These are phyloP conservation scores for Fusarium palustre DNA, from an alignment of 2,329 filamentous ascomycete genomes.

Conservation along the genomic window DNA sequence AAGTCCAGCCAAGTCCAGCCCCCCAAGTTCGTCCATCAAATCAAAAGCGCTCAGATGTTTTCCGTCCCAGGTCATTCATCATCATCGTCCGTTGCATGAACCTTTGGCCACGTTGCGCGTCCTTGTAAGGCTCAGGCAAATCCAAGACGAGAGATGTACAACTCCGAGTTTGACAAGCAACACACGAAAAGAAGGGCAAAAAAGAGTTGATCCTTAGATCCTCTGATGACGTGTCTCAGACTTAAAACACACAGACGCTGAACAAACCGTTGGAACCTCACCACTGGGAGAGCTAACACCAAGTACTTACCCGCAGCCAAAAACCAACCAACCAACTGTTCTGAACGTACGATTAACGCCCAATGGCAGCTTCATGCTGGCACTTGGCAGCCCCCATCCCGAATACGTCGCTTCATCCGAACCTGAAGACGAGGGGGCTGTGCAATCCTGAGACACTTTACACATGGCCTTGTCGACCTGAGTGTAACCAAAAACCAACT, in stretches of 20 bases:
- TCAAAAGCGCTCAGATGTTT: background rate
- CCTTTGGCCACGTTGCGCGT: constrained; percentile 1
- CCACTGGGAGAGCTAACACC: constrained; percentile 5
- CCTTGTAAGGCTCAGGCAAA: background rate
- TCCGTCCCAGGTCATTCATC: background rate
- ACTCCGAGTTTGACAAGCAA: background rate
- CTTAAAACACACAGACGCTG: constrained; percentile 16
- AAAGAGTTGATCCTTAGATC: background rate
- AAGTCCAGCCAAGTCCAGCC: background rate
- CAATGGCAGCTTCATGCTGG: background rate
- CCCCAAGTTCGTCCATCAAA: too few species aligned
- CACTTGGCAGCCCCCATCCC: constrained; percentile 11
- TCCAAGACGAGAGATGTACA: background rate
- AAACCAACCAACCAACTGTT: background rate
- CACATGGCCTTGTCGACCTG: constrained; percentile 2
- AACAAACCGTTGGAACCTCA: constrained; percentile 28
- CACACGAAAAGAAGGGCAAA: background rate
- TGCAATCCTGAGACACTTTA: constrained; percentile 28
- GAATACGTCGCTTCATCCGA: constrained; percentile 34
- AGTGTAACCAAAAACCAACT: constrained; percentile 5
- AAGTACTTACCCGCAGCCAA: background rate
- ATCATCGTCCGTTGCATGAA: background rate
- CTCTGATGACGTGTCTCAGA: constrained; percentile 36
- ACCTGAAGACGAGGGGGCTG: constrained; percentile 24
- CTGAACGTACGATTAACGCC: constrained; percentile 11